phyloP scores from a whole-genome alignment of 495 filamentous ascomycete species.

The Aspergillus indologenus region DNA sequence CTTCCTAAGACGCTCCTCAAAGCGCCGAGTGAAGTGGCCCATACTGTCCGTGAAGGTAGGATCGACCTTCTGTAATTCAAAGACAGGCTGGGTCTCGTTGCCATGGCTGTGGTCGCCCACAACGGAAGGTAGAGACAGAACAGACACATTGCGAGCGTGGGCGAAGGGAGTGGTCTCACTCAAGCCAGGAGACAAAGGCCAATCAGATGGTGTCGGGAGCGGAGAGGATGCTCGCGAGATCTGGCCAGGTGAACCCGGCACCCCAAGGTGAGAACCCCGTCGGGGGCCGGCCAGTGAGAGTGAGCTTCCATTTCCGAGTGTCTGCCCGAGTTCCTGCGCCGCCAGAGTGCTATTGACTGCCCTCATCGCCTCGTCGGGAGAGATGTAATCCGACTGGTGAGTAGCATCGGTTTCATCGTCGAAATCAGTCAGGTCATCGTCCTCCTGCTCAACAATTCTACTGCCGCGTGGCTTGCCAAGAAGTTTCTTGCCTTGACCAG shows the following conservation, averaged over 20 bases:
- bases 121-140: conserved; percentile 20
- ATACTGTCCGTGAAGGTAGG: conserved; percentile 66
- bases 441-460: conserved; percentile 11
- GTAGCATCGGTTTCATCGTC: conserved; percentile 4
- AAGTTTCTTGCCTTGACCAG: conserved; percentile 24
- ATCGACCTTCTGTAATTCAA: conserved; percentile 61
- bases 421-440: conserved; percentile 7
- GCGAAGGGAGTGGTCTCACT: neutral
- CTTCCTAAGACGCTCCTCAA: conserved; percentile 52
- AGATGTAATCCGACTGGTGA: conserved; percentile 18
- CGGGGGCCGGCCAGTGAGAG: conserved; percentile 6
- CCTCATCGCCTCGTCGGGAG: conserved; percentile 23
- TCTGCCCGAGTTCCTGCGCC: conserved; percentile 10
- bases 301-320: conserved; percentile 1
- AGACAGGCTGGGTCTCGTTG: conserved; percentile 17
- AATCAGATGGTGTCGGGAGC: conserved; percentile 5
- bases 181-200: neutral
- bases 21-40: conserved; percentile 54
- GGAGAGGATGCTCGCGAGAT: conserved; percentile 19
- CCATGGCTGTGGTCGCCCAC: conserved; percentile 13
- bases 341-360: conserved; percentile 18
- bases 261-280: conserved; percentile 8
- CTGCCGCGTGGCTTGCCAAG: conserved; percentile 9
- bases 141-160: conserved; percentile 15
- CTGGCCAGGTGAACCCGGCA: conserved; percentile 11